Evolutionary conservation across 352 stramenopile genomes (phyloP), one percentile per base, ranked within the genome.

Genomic region (Phytopythium delawarense): DNA sequence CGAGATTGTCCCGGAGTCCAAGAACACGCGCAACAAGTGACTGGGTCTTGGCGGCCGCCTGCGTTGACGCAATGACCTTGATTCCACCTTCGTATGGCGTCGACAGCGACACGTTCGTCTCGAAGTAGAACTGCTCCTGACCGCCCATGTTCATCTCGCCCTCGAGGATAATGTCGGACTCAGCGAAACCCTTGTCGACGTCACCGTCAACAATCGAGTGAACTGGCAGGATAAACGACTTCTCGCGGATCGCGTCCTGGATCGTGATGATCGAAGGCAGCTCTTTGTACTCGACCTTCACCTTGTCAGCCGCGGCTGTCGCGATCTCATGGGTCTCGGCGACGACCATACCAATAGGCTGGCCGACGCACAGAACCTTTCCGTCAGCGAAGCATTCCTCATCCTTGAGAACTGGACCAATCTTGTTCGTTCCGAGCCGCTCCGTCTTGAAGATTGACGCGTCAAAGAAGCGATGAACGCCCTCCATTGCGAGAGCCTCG

Each of bases 111-210:
- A 87, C 79, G 52, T 98, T 94, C 12, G 89, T 97, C 70, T 98
- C 93, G 23, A 98, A 89, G 76, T 98, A 98, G 66, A 98, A 98
- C 71, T 98, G 96, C 63, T 98, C 94, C 63, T 98, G 96, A 8
- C 92, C 94, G 23, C 92, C 93, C 55, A 96, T 89, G 35, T 87
- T 77, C 42, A 98, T 87, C 15, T 93, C 88, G 23, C 96, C 96
- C 52, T 96, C 85, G 5, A 96, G 70, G 21, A 96, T 77, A 35
- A 92, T 67, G 44, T 92, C 79, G 4, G 79, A 79, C 48, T 89
- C 71, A 18, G 72, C 74, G 21, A 92, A 73, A 1, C 81, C 93
- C 39, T 84, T 71, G 21, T 87, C 71, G 5, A 96, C 69, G 57
- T 98, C 85, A 13, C 94, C 94, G 48, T 83, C 75, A 35, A 89